phyloP scores from a whole-genome alignment of 139 green algal genomes.

The Chlorella vulgaris region DNA sequence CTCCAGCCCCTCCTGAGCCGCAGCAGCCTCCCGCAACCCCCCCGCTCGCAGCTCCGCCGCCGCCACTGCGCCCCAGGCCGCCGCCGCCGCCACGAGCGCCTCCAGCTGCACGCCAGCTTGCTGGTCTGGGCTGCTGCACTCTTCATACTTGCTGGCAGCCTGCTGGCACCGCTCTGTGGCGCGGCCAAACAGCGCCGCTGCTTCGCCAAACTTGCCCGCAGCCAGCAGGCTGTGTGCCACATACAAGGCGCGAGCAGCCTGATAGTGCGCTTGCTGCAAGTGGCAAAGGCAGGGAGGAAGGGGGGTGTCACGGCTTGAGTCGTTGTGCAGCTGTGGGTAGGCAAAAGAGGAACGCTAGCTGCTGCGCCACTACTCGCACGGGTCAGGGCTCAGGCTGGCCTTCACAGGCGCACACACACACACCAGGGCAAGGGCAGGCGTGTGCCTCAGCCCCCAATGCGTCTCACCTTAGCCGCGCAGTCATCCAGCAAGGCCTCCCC shows the following conservation, averaged over 20 bases:
- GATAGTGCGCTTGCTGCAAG: constrained; percentile 48
- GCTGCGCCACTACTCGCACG: no score
- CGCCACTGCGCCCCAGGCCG: constrained; percentile 41
- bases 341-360: not conserved
- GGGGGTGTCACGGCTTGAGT: no score
- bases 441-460: no score
- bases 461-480: constrained; percentile 45
- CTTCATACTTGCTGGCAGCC: constrained; percentile 31
- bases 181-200: constrained; percentile 65
- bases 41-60: constrained; percentile 34
- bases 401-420: no score
- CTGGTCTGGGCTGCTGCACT: constrained; percentile 37
- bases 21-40: constrained; percentile 33
- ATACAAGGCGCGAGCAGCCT: constrained; percentile 56
- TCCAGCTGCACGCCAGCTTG: constrained; percentile 22
- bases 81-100: constrained; percentile 21
- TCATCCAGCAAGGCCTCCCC: constrained; percentile 69
- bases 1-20: constrained; percentile 36
- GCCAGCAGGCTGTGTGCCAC: constrained; percentile 64
- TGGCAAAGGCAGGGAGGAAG: not conserved
- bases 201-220: constrained; percentile 55
- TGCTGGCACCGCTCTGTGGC: constrained; percentile 34
- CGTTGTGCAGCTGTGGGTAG: no score
- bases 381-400: no score
- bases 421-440: no score